Evolutionary conservation across 352 stramenopile genomes (phyloP).

Genomic region (Phytophthora syringae): DNA sequence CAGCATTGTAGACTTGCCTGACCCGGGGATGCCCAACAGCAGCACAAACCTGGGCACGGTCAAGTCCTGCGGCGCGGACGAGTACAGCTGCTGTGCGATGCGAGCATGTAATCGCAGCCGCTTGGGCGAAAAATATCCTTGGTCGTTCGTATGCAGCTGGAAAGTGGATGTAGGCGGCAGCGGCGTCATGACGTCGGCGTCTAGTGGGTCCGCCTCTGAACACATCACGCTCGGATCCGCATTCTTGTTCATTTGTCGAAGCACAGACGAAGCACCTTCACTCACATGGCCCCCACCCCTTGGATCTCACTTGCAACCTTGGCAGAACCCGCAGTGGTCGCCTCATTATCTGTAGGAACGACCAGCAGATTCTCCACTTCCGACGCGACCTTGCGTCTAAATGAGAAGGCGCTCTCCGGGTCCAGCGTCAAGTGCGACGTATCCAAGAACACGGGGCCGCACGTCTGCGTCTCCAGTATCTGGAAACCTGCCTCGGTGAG

Average conservation of each 20-base stretch:
- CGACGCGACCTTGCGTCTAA: slow-evolving; percentile 54
- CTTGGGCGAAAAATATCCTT: slow-evolving; percentile 66
- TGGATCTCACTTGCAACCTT: slow-evolving; percentile 15
- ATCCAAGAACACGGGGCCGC: slow-evolving; percentile 68
- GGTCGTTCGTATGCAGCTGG: slow-evolving; percentile 64
- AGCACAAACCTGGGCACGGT: slow-evolving; percentile 69
- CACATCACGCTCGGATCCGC: slow-evolving; percentile 22
- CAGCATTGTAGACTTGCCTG: slow-evolving; percentile 80
- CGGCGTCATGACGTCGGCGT: slow-evolving; percentile 44
- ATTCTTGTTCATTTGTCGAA: slow-evolving; percentile 49
- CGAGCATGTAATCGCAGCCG: slow-evolving; percentile 69
- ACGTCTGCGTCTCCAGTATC: slow-evolving; percentile 64
- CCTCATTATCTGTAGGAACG: slow-evolving; percentile 38
- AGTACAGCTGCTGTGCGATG: slow-evolving; percentile 80
- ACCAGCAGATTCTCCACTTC: slow-evolving; percentile 59
- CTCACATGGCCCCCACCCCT: slow-evolving; percentile 18
- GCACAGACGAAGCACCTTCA: slow-evolving; percentile 36
- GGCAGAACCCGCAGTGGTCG: slow-evolving; percentile 13
- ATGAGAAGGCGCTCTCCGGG: slow-evolving; percentile 54
- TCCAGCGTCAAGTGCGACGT: slow-evolving; percentile 74
- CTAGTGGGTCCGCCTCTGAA: slow-evolving; percentile 50
- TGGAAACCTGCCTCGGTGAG: slow-evolving; percentile 45
- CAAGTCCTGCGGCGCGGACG: slow-evolving; percentile 59
- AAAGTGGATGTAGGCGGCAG: slow-evolving; percentile 58
- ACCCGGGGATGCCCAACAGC: slow-evolving; percentile 68